These are phyloP conservation scores for Suhomyces bokatorum DNA, from an alignment of 1,139 yeast species.

Conservation along the genomic window DNA sequence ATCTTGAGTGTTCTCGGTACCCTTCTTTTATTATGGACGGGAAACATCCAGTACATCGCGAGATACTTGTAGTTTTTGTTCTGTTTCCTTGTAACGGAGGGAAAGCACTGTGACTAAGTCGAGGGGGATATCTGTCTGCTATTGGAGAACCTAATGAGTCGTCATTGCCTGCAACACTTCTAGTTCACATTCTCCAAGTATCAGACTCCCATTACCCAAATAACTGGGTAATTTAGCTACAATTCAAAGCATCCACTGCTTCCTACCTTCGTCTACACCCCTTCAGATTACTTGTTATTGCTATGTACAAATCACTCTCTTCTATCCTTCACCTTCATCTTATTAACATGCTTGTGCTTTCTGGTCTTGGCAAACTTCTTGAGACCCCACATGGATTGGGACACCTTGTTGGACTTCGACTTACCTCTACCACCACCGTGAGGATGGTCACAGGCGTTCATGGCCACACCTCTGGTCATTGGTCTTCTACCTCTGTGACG, in stretches of 20 bases:
- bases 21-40: neutral
- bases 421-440: conserved; percentile 99
- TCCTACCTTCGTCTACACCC: too few relatives aligned
- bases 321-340: conserved; percentile 83
- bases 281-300: neutral
- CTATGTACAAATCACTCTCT: conserved; percentile 18
- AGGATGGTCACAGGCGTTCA: conserved; percentile 98
- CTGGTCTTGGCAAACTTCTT: conserved; percentile 95
- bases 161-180: too few relatives aligned
- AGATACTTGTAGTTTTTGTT: conserved; percentile 1
- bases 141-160: too few relatives aligned
- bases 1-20: neutral
- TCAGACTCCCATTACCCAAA: too few relatives aligned
- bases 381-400: conserved; percentile 97
- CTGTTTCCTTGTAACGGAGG: neutral
- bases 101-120: neutral
- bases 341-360: conserved; percentile 81
- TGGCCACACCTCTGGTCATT: conserved; percentile 95
- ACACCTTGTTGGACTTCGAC: conserved; percentile 90
- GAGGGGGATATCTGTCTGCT: too few relatives aligned
- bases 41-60: neutral
- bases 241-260: too few relatives aligned
- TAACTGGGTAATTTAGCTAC: too few relatives aligned
- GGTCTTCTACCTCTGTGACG: conserved; percentile 95
- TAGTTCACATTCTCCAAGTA: too few relatives aligned